phyloP scores from a whole-genome alignment of 192 early-diverging fungal species.

The Backusella tarrabulga region DNA sequence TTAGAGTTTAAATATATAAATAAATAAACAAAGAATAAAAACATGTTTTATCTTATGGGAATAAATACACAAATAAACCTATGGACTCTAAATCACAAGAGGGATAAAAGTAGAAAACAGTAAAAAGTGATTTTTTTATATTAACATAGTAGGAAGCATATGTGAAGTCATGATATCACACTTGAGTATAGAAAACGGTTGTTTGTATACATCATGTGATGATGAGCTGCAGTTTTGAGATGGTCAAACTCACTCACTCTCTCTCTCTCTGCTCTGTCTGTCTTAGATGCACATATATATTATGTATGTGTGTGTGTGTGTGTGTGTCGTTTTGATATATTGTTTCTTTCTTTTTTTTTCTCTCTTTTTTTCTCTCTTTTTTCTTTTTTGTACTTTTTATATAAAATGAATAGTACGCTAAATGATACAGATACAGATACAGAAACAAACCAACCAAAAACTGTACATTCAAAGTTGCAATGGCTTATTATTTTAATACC shows the following conservation, averaged over 20 bases:
- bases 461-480: neutral
- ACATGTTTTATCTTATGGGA: neutral
- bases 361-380: neutral
- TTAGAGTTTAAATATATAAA: neutral
- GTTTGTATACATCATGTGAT: conserved; percentile 5
- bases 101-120: neutral
- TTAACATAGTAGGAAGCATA: neutral
- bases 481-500: conserved; percentile 18
- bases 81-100: neutral
- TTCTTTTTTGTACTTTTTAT: no score
- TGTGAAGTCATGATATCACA: conserved; percentile 1
- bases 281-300: neutral
- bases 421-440: neutral
- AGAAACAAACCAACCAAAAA: neutral
- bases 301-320: neutral
- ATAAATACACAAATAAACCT: neutral
- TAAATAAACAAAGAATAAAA: neutral
- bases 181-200: neutral
- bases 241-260: neutral
- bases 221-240: neutral
- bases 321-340: conserved; percentile 1
- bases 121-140: neutral
- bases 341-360: neutral
- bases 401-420: neutral
- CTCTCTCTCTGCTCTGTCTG: neutral